phyloP scores from a whole-genome alignment of 306 rosid species.

The Prosopis cineraria region DNA sequence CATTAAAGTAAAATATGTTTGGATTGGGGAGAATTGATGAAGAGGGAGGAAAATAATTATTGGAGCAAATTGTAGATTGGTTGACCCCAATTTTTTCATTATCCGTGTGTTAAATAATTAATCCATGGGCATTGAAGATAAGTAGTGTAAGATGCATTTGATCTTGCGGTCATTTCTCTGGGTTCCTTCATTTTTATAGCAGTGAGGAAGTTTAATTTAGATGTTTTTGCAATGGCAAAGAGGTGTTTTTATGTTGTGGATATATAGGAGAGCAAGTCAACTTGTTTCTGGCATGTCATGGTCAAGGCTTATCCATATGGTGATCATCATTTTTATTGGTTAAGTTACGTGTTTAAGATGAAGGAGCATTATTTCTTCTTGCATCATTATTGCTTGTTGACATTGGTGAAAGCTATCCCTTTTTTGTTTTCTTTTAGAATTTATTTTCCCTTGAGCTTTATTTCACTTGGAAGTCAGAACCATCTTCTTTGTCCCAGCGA shows the following conservation, averaged over 20 bases:
- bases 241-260: neutral
- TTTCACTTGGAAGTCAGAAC: neutral
- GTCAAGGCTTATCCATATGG: neutral
- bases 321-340: neutral
- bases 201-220: neutral
- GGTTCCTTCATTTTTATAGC: neutral
- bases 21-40: neutral
- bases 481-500: neutral
- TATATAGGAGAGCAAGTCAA: neutral
- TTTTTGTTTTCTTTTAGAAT: neutral
- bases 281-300: neutral
- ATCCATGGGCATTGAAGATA: neutral
- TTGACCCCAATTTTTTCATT: neutral
- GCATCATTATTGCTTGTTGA: neutral
- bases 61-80: neutral
- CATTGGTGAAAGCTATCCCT: neutral
- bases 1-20: neutral
- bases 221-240: neutral
- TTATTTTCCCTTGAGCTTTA: neutral
- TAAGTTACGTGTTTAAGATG: neutral
- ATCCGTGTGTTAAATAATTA: neutral
- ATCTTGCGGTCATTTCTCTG: neutral
- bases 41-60: neutral
- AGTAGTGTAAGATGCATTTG: neutral
- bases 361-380: slow-evolving; percentile 1